Evolutionary conservation across 345 rosid genomes (phyloP).

Genomic region (Pelargonium nanum): DNA sequence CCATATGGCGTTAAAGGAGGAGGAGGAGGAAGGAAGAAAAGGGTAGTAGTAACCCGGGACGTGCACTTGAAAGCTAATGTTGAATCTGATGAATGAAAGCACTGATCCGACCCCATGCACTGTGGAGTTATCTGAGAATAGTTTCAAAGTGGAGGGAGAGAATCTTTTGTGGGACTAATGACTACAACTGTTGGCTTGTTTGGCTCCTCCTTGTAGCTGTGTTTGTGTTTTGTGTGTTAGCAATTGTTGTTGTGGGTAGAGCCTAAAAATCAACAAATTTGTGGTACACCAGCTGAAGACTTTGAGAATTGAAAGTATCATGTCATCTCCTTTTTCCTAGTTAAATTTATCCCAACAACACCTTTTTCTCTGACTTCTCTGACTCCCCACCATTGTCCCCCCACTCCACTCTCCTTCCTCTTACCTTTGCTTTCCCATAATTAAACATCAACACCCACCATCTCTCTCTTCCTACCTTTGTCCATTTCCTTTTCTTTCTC

Average conservation of each 20-base stretch:
- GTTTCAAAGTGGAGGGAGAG: not conserved
- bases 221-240: not conserved
- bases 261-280: not conserved
- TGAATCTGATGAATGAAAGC: not conserved
- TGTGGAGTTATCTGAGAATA: not conserved
- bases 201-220: not conserved
- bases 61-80: not conserved
- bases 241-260: constrained; percentile 1
- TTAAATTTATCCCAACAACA: constrained; percentile 15
- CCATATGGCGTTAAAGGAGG: not conserved
- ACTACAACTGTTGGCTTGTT: not conserved
- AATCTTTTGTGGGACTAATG: not conserved
- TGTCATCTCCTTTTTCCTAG: not conserved
- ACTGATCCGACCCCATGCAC: not conserved
- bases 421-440: constrained; percentile 53
- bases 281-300: not conserved
- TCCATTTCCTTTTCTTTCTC: constrained; percentile 6
- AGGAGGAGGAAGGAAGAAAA: too few relatives aligned
- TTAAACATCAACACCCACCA: constrained; percentile 26
- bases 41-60: not conserved
- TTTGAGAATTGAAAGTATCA: not conserved
- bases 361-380: constrained; percentile 28
- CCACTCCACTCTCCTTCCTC: constrained; percentile 23
- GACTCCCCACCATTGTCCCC: constrained; percentile 52
- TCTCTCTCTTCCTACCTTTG: constrained; percentile 15